Evolutionary conservation across 129 eudicot genomes (phyloP).

Genomic region (Glebionis coronaria): DNA sequence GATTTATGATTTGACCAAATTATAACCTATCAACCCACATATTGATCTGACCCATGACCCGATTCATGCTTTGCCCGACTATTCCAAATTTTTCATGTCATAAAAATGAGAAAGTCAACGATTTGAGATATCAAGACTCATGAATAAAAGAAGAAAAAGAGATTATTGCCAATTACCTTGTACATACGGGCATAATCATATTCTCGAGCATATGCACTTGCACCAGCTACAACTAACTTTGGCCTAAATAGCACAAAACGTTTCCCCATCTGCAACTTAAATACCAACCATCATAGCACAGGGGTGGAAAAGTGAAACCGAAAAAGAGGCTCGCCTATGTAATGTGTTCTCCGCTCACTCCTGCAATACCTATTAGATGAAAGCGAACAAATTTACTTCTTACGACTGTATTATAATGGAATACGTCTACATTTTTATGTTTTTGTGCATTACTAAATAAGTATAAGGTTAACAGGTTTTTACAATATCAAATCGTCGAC

Average conservation of each 20-base stretch:
- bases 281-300: neutral
- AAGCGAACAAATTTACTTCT: neutral
- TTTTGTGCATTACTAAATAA: no score
- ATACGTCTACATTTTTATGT: no score
- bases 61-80: no score
- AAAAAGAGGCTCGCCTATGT: conserved; percentile 98
- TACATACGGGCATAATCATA: conserved; percentile 90
- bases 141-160: neutral
- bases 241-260: conserved; percentile 85
- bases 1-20: no score
- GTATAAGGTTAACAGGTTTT: no score
- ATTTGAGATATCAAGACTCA: conserved; percentile 13
- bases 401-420: no score
- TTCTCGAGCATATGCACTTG: conserved; percentile 93
- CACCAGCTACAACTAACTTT: conserved; percentile 87
- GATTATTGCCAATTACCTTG: conserved; percentile 42
- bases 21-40: no score
- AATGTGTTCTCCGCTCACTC: conserved; percentile 99
- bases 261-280: conserved; percentile 87
- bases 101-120: neutral
- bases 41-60: no score
- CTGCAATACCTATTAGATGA: conserved; percentile 71
- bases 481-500: no score
- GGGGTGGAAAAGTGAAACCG: conserved; percentile 88
- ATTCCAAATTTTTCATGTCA: no score